Percentiles rank a stretch among this genome's conserved stretches.
phyloP scores from a whole-genome alignment of 495 filamentous ascomycete genomes.

The Apodospora peruviana region DNA sequence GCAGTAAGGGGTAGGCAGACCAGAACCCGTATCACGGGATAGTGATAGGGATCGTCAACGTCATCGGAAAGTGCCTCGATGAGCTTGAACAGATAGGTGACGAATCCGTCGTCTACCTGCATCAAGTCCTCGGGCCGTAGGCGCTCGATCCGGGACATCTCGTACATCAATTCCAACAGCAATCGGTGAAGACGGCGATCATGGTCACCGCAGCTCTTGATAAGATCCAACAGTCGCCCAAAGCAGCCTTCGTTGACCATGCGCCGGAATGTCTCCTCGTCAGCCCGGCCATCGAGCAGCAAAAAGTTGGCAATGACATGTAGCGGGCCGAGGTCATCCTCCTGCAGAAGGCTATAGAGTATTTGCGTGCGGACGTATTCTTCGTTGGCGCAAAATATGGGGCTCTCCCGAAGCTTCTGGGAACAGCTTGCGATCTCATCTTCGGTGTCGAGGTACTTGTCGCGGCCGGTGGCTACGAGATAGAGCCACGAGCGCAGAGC shows the following conservation, averaged over 20 bases:
- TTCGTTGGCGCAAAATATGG: constrained; percentile 64
- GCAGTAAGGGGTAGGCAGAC: constrained; percentile 40
- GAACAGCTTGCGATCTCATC: constrained; percentile 81
- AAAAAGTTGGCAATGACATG: constrained; percentile 81
- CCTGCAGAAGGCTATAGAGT: constrained; percentile 84
- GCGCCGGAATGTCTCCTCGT: constrained; percentile 73
- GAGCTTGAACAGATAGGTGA: constrained; percentile 76
- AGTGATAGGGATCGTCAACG: constrained; percentile 90
- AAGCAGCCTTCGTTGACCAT: constrained; percentile 87
- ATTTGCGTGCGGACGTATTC: constrained; percentile 92
- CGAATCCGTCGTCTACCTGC: constrained; percentile 77
- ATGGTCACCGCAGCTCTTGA: constrained; percentile 55
- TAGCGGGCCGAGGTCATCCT: constrained; percentile 72
- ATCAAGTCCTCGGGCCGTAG: constrained; percentile 72
- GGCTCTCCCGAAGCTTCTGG: constrained; percentile 71
- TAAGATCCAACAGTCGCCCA: constrained; percentile 73
- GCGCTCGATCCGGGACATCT: constrained; percentile 92
- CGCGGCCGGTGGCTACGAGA: constrained; percentile 73
- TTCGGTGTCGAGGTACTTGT: constrained; percentile 76
- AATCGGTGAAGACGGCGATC: constrained; percentile 72
- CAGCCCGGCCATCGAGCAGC: constrained; percentile 79
- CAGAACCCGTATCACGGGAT: constrained; percentile 87
- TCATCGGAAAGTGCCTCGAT: constrained; percentile 89
- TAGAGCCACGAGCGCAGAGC: constrained; percentile 76
- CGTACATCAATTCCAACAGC: constrained; percentile 85